phyloP scores from a whole-genome alignment of 495 filamentous ascomycete genomes.

The Penicillium maclennaniae region DNA sequence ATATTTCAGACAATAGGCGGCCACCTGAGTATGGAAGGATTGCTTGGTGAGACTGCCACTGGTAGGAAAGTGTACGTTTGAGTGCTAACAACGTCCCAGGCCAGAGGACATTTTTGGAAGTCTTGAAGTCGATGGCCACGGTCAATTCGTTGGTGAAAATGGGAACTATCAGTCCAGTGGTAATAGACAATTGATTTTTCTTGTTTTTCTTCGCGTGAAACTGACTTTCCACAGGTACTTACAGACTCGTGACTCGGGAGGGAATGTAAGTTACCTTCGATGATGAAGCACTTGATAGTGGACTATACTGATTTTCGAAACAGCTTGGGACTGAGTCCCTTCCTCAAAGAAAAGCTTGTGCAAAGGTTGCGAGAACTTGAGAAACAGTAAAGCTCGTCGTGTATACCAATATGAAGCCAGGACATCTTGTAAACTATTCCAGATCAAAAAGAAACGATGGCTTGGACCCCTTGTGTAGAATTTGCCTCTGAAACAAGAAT shows the following conservation, averaged over 20 bases:
- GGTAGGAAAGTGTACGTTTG: background rate
- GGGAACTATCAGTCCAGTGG: slow-evolving; percentile 60
- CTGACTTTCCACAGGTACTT: slow-evolving; percentile 35
- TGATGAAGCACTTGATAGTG: background rate
- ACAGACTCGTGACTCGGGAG: slow-evolving; percentile 56
- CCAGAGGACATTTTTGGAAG: slow-evolving; percentile 93
- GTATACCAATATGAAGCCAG: background rate
- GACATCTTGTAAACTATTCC: slow-evolving; percentile 24
- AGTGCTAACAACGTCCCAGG: slow-evolving; percentile 30
- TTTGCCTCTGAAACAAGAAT: background rate
- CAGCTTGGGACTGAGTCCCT: slow-evolving; percentile 54
- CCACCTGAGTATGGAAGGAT: slow-evolving; percentile 90
- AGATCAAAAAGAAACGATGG: background rate
- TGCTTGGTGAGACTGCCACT: slow-evolving; percentile 51
- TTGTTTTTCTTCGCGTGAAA: background rate
- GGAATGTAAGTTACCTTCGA: slow-evolving; percentile 49
- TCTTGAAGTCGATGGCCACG: slow-evolving; percentile 73
- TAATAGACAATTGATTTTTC: slow-evolving; percentile 20
- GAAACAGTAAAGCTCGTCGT: slow-evolving; percentile 6
- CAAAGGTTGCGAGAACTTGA: slow-evolving; percentile 42
- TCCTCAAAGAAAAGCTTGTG: slow-evolving; percentile 54
- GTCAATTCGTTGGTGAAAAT: slow-evolving; percentile 60
- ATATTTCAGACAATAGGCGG: slow-evolving; percentile 77
- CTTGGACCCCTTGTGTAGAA: background rate
- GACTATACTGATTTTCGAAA: slow-evolving; percentile 14